Evolutionary conservation across 768 basidiomycete genomes (phyloP), one percentile per base, ranked within the genome.

Genomic region (Tulasnella sp.): DNA sequence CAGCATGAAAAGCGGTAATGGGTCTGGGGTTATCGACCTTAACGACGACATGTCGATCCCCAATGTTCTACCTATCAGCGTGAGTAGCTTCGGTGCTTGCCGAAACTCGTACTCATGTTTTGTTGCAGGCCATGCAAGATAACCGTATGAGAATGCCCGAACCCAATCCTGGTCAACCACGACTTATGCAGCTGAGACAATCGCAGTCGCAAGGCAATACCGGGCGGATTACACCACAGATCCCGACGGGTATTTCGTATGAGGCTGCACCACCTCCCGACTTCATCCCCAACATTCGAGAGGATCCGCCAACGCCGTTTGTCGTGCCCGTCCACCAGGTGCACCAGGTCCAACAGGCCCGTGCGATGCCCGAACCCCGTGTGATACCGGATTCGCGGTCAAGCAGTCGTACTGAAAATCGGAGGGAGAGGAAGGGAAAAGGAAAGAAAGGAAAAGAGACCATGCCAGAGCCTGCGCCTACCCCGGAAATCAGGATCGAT

Each of bases 371-470:
- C 6, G 27, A 9, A 25, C 17, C 17, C n/a, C 17, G 41, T 25
- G n/a, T 43, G 9, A 17, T 25, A 9, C 41, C 41, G 27, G 17
- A n/a, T 9, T 43, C 27, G 27, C 6, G 6, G 27, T n/a, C 27
- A 6, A 17, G 17, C n/a, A n/a, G n/a, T n/a, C n/a, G n/a, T n/a
- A 48, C 0, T 14, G 3, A 29, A 5, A 48, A n/a, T 14, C 46
- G 46, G 25, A 48, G 46, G 14, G 25, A 32, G 27, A 48, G 14
- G 6, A 48, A 48, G 27, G n/a, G n/a, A n/a, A 48, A 48, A 14
- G 46, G 46, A 31, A 48, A 48, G 27, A 48, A 48, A 48, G 46
- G 34, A 14, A 48, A 48, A 32, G 34, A 48, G 46, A 25, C 27
- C 23, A 48, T 25, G n/a, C 23, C 15, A 15, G 46, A 48, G 2